A percentile compares a stretch with the other conserved stretches of the same genome.
Evolutionary conservation across 768 basidiomycete species (phyloP).

Genomic region (Tylopilus plumbeoviolaceoides): DNA sequence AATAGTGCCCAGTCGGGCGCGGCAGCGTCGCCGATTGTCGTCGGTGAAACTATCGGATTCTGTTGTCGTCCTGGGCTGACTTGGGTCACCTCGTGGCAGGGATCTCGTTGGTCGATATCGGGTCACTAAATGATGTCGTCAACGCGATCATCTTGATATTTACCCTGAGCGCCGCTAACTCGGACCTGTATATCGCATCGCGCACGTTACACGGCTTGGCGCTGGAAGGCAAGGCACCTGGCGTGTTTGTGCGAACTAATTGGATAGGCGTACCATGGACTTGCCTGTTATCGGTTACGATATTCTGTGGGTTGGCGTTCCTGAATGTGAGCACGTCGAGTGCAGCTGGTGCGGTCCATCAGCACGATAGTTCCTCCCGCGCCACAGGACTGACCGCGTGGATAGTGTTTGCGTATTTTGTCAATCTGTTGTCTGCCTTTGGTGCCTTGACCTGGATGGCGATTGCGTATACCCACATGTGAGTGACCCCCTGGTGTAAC

Average conservation of each 20-base stretch:
- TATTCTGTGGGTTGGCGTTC: conserved; percentile 54
- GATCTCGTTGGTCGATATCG: conserved; percentile 46
- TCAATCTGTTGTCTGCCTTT: conserved; percentile 25
- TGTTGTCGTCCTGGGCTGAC: not conserved
- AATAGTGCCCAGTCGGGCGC: conserved; percentile 41
- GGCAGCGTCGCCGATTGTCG: conserved; percentile 44
- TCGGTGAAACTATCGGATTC: conserved; percentile 38
- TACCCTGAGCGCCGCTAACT: conserved; percentile 61
- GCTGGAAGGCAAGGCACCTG: conserved; percentile 48
- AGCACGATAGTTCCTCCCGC: not conserved
- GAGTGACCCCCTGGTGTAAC: not conserved
- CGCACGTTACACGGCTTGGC: conserved; percentile 17
- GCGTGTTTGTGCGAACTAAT: conserved; percentile 41
- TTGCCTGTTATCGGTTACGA: conserved; percentile 1
- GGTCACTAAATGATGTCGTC: conserved; percentile 50
- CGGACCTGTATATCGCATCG: conserved; percentile 32
- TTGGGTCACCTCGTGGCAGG: not conserved
- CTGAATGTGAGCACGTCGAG: conserved; percentile 53
- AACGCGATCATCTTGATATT: conserved; percentile 58
- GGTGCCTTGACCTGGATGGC: conserved; percentile 35
- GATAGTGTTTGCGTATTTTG: conserved; percentile 35
- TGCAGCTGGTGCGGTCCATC: conserved; percentile 40
- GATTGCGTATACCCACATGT: conserved; percentile 42
- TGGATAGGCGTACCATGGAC: conserved; percentile 11
- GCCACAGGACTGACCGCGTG: not conserved